phyloP scores from a whole-genome alignment of 192 early-diverging fungal species.

The Gryganskiella cystojenkinii region DNA sequence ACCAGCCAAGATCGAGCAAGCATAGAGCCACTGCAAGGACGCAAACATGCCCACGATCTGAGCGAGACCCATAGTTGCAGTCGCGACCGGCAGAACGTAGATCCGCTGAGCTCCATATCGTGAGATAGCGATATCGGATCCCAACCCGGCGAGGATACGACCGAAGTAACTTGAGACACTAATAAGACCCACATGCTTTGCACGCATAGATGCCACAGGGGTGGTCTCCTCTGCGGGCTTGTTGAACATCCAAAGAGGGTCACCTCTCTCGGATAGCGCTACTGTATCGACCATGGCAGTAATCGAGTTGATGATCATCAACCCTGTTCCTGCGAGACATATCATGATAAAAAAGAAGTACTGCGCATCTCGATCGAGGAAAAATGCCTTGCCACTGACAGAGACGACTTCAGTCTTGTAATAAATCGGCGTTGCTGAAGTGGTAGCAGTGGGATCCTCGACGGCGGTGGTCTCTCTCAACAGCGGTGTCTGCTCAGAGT shows the following conservation, averaged over 20 bases:
- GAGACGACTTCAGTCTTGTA: background rate
- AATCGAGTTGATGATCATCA: conserved; percentile 53
- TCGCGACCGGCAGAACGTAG: conserved; percentile 19
- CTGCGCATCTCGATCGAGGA: conserved; percentile 39
- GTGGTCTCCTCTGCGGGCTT: background rate
- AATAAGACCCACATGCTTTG: conserved; percentile 32
- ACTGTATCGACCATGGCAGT: conserved; percentile 40
- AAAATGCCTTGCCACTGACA: conserved; percentile 36
- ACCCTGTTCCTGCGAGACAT: conserved; percentile 33
- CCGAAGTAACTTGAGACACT: conserved; percentile 40
- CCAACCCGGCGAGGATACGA: conserved; percentile 16
- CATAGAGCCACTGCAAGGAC: conserved; percentile 19
- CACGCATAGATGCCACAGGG: conserved; percentile 24
- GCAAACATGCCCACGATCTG: conserved; percentile 37
- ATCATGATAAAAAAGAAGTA: conserved; percentile 32
- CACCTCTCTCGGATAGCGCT: conserved; percentile 4
- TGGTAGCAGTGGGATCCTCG: background rate
- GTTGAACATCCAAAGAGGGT: background rate
- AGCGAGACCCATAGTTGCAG: conserved; percentile 26
- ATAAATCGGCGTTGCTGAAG: background rate
- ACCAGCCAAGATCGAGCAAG: conserved; percentile 33
- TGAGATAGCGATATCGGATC: conserved; percentile 29
- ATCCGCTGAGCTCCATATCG: conserved; percentile 23
- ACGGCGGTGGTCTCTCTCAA: conserved; percentile 3
- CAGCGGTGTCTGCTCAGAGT: too few species aligned